Base-by-base conservation (phyloP, 768 basidiomycete genomes). In the Pisolithus marmoratus region DNA sequence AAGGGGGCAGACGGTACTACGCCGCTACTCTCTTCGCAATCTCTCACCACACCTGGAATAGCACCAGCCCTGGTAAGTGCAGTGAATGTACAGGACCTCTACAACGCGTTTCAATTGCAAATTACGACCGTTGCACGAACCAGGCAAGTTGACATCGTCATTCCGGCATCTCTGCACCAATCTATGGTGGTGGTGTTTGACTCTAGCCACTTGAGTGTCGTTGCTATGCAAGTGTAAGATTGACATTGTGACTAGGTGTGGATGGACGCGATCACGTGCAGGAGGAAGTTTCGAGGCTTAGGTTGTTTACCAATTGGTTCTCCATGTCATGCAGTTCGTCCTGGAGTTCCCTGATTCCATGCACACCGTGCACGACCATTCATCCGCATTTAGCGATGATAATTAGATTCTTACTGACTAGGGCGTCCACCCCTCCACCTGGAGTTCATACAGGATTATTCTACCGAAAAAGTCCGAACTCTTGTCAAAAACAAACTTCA, bases 391-490 rank as follows among this genome's bases (percentile, higher is more conserved):
- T 14, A 11, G 31, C 12, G 31, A 1, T 34, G 31, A 34, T 34
- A 2, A 12, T 34, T 34, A 14, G 31, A 15, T 5, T 34, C 14
- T 34, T 53, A 38, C 43, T n/a, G n/a, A n/a, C n/a, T 27, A 54
- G 9, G 38, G 23, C 19, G 37, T 37, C 20, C 50, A 20, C 1
- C 70, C 71, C 50, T 72, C 52, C 27, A 75, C 27, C 40, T 57
- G 62, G 36, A 90, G 60, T 61, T 89, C 83, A 61, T 90, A 90
- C 38, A 90, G 63, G 8, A 81, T 87, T 41, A 90, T 76, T 66
- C 89, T 77, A 49, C 90, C 90, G 62, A 90, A 92, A 61, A 91
- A 87, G 68, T 91, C 90, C 19, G 90, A 90, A 63, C 87, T 88
- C 63, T 82, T 77, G 58, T 88, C 84, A 54, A 93, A 92, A 5